Conservation (phyloP, 257 asterid genomes). For the Asclepias syriaca region DNA sequence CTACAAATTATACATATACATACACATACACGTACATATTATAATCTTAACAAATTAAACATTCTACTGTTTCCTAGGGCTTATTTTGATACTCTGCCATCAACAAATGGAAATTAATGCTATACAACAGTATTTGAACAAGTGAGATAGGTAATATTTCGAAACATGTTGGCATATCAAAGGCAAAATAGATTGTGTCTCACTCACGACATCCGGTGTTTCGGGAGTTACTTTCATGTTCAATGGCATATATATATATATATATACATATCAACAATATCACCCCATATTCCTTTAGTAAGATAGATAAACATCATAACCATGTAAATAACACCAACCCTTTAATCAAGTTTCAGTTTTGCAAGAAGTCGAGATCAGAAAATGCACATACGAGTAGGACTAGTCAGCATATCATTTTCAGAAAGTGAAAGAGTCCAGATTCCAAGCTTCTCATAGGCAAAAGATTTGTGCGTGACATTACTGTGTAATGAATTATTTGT, state of each 20-base stretch:
- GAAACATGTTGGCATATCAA: background rate
- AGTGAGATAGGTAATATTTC: background rate
- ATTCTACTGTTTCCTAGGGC: background rate
- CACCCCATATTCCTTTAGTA: background rate
- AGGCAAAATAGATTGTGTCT: background rate
- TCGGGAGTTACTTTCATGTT: background rate
- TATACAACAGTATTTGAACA: background rate
- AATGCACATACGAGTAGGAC: background rate
- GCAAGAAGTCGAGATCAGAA: background rate
- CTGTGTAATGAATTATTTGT: background rate
- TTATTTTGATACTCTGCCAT: background rate
- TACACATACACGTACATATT: too few species aligned
- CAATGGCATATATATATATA: background rate
- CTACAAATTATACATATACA: too few species aligned
- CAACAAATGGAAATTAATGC: background rate
- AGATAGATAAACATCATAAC: background rate
- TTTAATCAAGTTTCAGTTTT: background rate
- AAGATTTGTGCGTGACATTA: too few species aligned
- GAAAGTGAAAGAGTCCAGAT: background rate
- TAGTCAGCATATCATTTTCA: background rate
- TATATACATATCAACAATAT: background rate
- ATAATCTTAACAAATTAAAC: too few species aligned
- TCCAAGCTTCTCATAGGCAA: background rate
- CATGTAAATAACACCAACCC: background rate
- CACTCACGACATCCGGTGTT: background rate